phyloP scores from a whole-genome alignment of 805 yeast genomes.

The Starmerella powellii region DNA sequence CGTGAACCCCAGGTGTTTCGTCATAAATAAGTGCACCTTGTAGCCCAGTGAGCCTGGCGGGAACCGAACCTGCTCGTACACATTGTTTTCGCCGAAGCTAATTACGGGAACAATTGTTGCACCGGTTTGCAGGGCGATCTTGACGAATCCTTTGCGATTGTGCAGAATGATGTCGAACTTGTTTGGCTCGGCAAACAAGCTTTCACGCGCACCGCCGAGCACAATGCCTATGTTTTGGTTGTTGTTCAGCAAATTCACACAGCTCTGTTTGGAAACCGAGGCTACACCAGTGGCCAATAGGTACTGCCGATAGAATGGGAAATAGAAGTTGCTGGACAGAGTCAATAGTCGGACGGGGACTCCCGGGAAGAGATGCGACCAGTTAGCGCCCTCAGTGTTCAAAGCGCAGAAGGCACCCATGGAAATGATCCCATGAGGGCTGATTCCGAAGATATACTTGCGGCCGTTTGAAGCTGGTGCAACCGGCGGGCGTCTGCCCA shows the following conservation, averaged over 20 bases:
- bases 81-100: constrained; percentile 77
- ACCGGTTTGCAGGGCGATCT: constrained; percentile 68
- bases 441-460: constrained; percentile 78
- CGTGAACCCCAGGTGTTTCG: constrained; percentile 64
- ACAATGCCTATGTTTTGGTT: constrained; percentile 77
- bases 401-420: constrained; percentile 80
- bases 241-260: constrained; percentile 47
- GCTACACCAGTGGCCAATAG: constrained; percentile 69
- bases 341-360: constrained; percentile 71
- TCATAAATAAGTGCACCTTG: constrained; percentile 59
- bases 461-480: constrained; percentile 23
- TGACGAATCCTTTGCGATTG: constrained; percentile 78
- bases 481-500: neutral
- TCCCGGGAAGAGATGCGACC: constrained; percentile 65
- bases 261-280: constrained; percentile 66
- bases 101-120: constrained; percentile 78
- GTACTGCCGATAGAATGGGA: constrained; percentile 87
- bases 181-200: constrained; percentile 43
- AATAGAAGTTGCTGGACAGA: constrained; percentile 62
- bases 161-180: constrained; percentile 55
- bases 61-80: constrained; percentile 42
- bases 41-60: constrained; percentile 37
- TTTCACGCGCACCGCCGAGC: constrained; percentile 92
- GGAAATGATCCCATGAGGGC: constrained; percentile 93
- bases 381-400: constrained; percentile 69